Evolutionary conservation across 495 filamentous ascomycete genomes (phyloP).

Genomic region (Penicillium daleae): DNA sequence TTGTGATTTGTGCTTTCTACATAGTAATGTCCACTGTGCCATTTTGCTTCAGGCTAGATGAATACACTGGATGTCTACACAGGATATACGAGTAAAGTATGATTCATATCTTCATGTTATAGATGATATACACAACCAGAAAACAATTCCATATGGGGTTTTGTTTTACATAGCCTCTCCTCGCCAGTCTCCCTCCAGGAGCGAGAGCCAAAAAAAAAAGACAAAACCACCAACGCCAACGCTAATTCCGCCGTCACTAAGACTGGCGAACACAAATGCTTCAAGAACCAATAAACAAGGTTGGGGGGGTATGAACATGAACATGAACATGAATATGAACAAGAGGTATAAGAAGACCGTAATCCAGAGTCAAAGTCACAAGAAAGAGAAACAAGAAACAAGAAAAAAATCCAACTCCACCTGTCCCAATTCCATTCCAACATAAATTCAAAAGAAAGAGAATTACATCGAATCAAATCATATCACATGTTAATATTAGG

Average conservation of each 20-base stretch:
- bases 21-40: slow-evolving; percentile 30
- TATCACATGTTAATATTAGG: slow-evolving; percentile 10
- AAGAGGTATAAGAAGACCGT: neutral
- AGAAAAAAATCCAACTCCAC: slow-evolving; percentile 5
- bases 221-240: slow-evolving; percentile 24
- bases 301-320: slow-evolving; percentile 8
- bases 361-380: neutral
- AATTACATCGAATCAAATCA: slow-evolving; percentile 3
- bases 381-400: neutral
- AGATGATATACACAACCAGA: neutral
- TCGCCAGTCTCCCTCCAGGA: neutral
- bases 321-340: slow-evolving; percentile 12
- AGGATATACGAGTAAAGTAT: neutral
- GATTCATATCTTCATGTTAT: neutral
- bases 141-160: slow-evolving; percentile 3
- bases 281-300: neutral
- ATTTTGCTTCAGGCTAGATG: slow-evolving; percentile 27
- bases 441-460: neutral
- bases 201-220: slow-evolving; percentile 5
- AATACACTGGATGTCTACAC: slow-evolving; percentile 30
- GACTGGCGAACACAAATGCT: slow-evolving; percentile 13
- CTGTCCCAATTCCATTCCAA: neutral
- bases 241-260: slow-evolving; percentile 19
- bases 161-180: slow-evolving; percentile 5
- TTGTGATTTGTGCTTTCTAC: slow-evolving; percentile 19